These are phyloP conservation scores for Tricholomella constricta DNA, from an alignment of 768 basidiomycete species.

Conservation along the genomic window DNA sequence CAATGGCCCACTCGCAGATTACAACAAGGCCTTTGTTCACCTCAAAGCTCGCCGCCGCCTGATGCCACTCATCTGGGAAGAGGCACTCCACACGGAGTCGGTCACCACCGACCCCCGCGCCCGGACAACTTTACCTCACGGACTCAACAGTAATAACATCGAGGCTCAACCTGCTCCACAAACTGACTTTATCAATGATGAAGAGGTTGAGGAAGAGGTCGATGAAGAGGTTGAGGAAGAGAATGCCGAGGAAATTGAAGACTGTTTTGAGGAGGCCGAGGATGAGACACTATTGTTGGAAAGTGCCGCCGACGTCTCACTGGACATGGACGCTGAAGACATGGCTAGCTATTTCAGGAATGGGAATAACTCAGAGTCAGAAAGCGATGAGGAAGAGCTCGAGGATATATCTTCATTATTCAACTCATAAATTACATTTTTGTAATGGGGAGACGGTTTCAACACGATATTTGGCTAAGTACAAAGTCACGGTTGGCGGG, in stretches of 20 bases:
- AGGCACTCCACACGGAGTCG: neutral
- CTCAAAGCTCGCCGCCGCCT: conserved; percentile 18
- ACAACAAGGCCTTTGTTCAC: conserved; percentile 22
- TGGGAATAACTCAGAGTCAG: neutral
- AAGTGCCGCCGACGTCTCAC: neutral
- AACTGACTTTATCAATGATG: conserved; percentile 12
- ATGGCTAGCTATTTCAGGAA: neutral
- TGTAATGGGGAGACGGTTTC: neutral
- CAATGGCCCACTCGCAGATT: conserved; percentile 23
- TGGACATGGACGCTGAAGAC: conserved; percentile 2
- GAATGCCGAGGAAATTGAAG: neutral
- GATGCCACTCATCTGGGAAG: conserved; percentile 4
- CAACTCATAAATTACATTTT: neutral
- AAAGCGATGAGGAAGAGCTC: neutral
- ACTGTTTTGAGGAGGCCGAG: neutral
- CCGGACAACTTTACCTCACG: neutral
- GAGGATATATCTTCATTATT: neutral
- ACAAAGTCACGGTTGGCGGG: conserved; percentile 11
- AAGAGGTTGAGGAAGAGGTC: conserved; percentile 9
- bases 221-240: conserved; percentile 3
- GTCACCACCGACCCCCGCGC: neutral
- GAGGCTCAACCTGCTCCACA: neutral
- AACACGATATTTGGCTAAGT: conserved; percentile 20
- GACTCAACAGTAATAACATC: no score
- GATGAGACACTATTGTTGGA: neutral